phyloP scores from a whole-genome alignment of 2,329 filamentous ascomycete genomes.

The Botrytis squamosa region DNA sequence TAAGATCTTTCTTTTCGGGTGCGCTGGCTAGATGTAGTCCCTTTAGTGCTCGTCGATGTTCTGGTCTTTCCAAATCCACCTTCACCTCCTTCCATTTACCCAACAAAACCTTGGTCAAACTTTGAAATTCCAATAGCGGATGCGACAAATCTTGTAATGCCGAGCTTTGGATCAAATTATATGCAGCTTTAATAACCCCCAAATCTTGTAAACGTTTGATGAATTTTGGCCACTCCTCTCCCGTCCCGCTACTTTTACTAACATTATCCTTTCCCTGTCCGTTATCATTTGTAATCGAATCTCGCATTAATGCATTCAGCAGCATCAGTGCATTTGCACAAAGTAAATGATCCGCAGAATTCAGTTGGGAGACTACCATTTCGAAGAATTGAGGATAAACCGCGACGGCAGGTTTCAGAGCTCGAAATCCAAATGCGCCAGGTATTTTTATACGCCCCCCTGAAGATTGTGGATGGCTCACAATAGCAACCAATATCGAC shows the following conservation, averaged over 20 bases:
- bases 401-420: slow-evolving; percentile 86
- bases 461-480: slow-evolving; percentile 73
- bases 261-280: slow-evolving; percentile 33
- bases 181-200: slow-evolving; percentile 89
- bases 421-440: slow-evolving; percentile 80
- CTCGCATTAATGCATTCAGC: slow-evolving; percentile 91
- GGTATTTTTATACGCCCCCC: slow-evolving; percentile 47
- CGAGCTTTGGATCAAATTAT: slow-evolving; percentile 90
- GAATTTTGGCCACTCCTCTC: slow-evolving; percentile 89
- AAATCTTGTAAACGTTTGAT: slow-evolving; percentile 92
- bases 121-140: slow-evolving; percentile 90
- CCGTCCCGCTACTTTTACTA: slow-evolving; percentile 41
- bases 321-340: slow-evolving; percentile 95
- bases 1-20: slow-evolving; percentile 55
- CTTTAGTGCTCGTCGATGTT: slow-evolving; percentile 77
- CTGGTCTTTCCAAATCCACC: slow-evolving; percentile 81
- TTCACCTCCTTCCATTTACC: slow-evolving; percentile 83
- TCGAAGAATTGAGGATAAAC: slow-evolving; percentile 93
- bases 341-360: slow-evolving; percentile 90
- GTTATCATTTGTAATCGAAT: slow-evolving; percentile 76
- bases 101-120: slow-evolving; percentile 81
- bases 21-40: slow-evolving; percentile 80
- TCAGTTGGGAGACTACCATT: slow-evolving; percentile 85
- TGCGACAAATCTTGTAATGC: slow-evolving; percentile 87
- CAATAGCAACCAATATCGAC: slow-evolving; percentile 91